These are phyloP conservation scores for Podosphaera fusca DNA, from an alignment of 2,329 filamentous ascomycete species.

Conservation along the genomic window DNA sequence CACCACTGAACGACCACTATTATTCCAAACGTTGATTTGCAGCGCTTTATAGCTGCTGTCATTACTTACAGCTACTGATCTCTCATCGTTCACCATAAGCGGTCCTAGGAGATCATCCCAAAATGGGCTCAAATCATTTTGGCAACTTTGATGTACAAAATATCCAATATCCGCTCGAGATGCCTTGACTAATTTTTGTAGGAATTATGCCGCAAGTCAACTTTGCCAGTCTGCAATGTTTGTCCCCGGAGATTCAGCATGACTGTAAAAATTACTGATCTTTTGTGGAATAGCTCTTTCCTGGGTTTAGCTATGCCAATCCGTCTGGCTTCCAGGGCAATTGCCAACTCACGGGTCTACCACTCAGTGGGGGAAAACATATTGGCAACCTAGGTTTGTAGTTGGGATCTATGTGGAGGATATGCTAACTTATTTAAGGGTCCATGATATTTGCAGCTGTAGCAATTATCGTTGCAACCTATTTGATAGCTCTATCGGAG, in stretches of 20 bases:
- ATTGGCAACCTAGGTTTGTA: slow-evolving; percentile 63
- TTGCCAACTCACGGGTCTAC: slow-evolving; percentile 56
- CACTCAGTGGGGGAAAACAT: slow-evolving; percentile 37
- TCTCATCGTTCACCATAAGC: too few relatives aligned
- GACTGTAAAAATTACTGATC: slow-evolving; percentile 3
- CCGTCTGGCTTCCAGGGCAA: slow-evolving; percentile 23
- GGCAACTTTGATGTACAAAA: too few relatives aligned
- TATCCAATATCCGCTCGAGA: too few relatives aligned
- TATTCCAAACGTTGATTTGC: too few relatives aligned
- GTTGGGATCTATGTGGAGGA: background rate
- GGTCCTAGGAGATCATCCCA: too few relatives aligned
- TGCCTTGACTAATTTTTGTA: slow-evolving; percentile 15
- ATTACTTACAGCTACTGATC: too few relatives aligned
- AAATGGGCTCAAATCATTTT: too few relatives aligned
- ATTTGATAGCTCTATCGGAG: slow-evolving; percentile 60
- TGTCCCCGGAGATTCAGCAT: slow-evolving; percentile 13
- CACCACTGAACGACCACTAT: too few relatives aligned
- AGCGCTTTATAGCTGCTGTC: too few relatives aligned
- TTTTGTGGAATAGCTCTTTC: slow-evolving; percentile 33
- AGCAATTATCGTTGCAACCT: slow-evolving; percentile 43
- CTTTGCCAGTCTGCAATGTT: slow-evolving; percentile 68
- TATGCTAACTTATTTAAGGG: slow-evolving; percentile 27
- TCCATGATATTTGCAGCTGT: slow-evolving; percentile 65
- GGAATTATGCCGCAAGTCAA: slow-evolving; percentile 69
- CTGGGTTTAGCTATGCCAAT: slow-evolving; percentile 14